phyloP scores from a whole-genome alignment of 106 monocot genomes.

The Cymbidium sinense region DNA sequence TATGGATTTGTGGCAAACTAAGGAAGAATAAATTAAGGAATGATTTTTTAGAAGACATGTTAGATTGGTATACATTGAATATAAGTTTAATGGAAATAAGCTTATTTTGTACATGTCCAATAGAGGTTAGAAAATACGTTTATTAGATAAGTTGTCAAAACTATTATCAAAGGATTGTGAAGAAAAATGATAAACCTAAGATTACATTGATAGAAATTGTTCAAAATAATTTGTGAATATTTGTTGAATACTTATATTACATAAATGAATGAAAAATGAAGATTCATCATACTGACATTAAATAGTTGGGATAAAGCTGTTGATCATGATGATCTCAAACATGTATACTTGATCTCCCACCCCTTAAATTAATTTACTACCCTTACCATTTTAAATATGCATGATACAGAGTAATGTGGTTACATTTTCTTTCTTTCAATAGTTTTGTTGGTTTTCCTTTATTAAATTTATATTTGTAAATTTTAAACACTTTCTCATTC shows the following conservation, averaged over 20 bases:
- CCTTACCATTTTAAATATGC: neutral
- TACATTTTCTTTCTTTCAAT: neutral
- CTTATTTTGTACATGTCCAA: no score
- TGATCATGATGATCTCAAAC: neutral
- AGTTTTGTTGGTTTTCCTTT: neutral
- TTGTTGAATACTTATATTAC: neutral
- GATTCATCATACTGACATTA: neutral
- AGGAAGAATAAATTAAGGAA: no score
- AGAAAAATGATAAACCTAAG: no score
- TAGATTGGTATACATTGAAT: no score
- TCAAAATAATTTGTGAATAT: neutral
- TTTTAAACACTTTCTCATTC: neutral
- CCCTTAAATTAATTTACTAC: neutral
- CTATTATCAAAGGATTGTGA: no score
- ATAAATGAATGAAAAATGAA: neutral
- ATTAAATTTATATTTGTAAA: neutral
- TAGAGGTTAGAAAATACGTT: no score
- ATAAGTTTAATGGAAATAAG: no score
- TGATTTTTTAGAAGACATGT: no score
- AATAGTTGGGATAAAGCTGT: neutral
- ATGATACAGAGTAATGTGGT: neutral
- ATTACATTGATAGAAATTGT: no score
- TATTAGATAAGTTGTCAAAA: no score
- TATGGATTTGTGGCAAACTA: no score
- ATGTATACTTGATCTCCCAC: neutral